Evolutionary conservation across 148 eudicot species (phyloP), one percentile per base, ranked within the genome.

Genomic region (Vaccinium myrtillus): DNA sequence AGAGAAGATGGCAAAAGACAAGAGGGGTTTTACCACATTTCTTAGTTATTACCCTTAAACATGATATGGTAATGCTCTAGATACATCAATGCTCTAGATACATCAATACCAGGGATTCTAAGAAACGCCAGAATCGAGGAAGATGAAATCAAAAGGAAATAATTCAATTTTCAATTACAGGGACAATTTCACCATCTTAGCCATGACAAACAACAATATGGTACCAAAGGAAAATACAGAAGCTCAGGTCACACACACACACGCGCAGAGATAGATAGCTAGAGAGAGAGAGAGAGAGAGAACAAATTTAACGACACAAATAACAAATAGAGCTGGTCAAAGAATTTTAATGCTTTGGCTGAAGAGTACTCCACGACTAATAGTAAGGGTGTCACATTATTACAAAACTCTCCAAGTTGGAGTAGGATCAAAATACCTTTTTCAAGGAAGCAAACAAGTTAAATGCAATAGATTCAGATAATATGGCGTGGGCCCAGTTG

Each of bases 371-470:
- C 69, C 23, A 59, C 7, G 46, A n/a, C 30, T 11, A 65, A 81
- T 11, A 18, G n/a, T 32, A 9, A 48, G 4, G 43, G 30, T 3
- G 14, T 81, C 30, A n/a, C 30, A 19, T 48, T 63, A 81, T 81
- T 65, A 81, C 75, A 81, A 49, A 80, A 23, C 83, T 63, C 75
- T 7, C 18, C 15, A 39, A 36, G 43, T 3, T 39, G 43, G 43
- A 30, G 32, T 53, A 1, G 58, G 58, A 19, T 49, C 18, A n/a
- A 50, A 50, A 46, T 27, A 13, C 58, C 23, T 10, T 59, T 39
- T 80, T 19, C 18, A 80, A 80, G 36, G 82, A 43, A 80, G 56
- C 56, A 81, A 46, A 65, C 43, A 65, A 65, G 58, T 65, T 14
- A 8, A 69, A 1, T 49, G n/a, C 30, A 27, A 36, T 39, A 16